These are phyloP conservation scores for Golubevia sp. DNA, from an alignment of 1,284 basidiomycete species.

Conservation along the genomic window DNA sequence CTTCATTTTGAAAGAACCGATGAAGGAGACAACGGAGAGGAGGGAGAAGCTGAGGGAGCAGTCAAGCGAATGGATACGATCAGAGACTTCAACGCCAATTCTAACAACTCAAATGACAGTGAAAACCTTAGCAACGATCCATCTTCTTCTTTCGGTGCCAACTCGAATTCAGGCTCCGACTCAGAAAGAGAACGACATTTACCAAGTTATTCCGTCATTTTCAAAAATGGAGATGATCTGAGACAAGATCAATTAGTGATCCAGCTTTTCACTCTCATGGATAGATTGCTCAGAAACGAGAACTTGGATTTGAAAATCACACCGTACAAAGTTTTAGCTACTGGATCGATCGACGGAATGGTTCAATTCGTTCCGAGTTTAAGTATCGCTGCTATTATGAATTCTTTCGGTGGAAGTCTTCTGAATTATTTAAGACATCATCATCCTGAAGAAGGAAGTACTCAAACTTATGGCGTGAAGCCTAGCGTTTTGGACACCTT, in stretches of 20 bases:
- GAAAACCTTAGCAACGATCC: no score
- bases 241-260: constrained; percentile 97
- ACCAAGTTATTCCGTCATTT: constrained; percentile 80
- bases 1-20: constrained; percentile 76
- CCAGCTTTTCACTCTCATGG: constrained; percentile 97
- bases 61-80: no score
- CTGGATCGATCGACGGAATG: constrained; percentile 90
- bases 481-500: constrained; percentile 93
- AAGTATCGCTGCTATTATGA: constrained; percentile 89
- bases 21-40: no score
- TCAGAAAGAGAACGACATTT: constrained; percentile 19
- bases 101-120: no score
- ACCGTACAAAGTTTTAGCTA: constrained; percentile 92
- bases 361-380: constrained; percentile 94
- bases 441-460: constrained; percentile 86
- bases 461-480: constrained; percentile 89
- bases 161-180: constrained; percentile 2
- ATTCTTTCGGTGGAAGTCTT: constrained; percentile 72
- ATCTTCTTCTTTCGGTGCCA: not conserved
- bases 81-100: no score
- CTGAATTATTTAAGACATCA: constrained; percentile 84
- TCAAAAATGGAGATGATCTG: constrained; percentile 98
- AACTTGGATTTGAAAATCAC: constrained; percentile 91
- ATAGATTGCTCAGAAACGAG: constrained; percentile 87
- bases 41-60: no score